Base-by-base conservation (phyloP, 805 yeast genomes). In the Maudiozyma saulgeensis region DNA sequence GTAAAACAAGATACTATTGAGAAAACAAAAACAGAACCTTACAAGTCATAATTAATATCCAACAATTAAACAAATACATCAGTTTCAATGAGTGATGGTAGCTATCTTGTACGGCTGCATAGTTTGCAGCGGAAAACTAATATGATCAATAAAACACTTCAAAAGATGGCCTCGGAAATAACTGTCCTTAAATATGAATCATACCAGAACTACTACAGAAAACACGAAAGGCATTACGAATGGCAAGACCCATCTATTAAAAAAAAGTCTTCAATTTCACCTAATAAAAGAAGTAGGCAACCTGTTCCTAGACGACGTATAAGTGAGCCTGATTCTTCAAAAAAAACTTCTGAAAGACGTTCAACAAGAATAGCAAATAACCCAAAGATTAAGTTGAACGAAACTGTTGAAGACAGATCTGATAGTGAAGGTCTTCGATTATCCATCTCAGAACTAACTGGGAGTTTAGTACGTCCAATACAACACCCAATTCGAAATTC, bases 151-250 rank as follows among this genome's bases (percentile, higher is more conserved):
- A 21, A 25, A 37, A 18, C 7, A 2, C 8, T 47, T 37, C 18
- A 35, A n/a, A 31, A 32, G 21, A 31, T 21, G 23, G 31, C 18
- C 31, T 26, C 18, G 13, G 38, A 35, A 31, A 23, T 15, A 42
- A 19, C 21, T 23, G 32, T 41, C 21, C 21, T 45, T 12, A 37
- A 31, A 7, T 40, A 21, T 15, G 45, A 45, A 34, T 43, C 51
- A 1, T 48, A 51, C 25, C 34, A 51, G 4, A 28, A 23, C 9
- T 51, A 45, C 37, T 46, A 34, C 16, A 12, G 38, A 3, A 28
- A 8, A 18, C 41, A 43, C 28, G 8, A 12, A 5, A 23, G 28
- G 12, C 35, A 47, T 18, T 47, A 43, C 15, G 43, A 26, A n/a
- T 35, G 18, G 16, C 38, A 35, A 35, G 38, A 16, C 9, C 7